Conservation (phyloP, 768 basidiomycete species). For the Psilocybe subaeruginosa region DNA sequence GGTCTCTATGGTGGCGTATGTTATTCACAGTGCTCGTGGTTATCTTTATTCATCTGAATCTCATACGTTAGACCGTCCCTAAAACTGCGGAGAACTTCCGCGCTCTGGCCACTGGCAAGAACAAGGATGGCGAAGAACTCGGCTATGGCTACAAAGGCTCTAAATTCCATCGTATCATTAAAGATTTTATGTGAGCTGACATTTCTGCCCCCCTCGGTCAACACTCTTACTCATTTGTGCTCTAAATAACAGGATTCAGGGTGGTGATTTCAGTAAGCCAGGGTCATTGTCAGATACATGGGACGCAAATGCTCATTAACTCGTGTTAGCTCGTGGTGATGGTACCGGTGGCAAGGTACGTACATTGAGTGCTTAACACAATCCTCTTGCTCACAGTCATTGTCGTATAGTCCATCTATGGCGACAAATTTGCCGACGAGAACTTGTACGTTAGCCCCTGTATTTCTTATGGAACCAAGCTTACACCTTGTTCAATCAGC, state of each 20-base stretch:
- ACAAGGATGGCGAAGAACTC: slow-evolving; percentile 75
- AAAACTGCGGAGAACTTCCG: slow-evolving; percentile 99
- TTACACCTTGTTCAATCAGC: slow-evolving; percentile 43
- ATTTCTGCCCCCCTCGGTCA: not conserved
- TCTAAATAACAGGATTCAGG: slow-evolving; percentile 75
- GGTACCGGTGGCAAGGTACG: slow-evolving; percentile 89
- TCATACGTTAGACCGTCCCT: slow-evolving; percentile 73
- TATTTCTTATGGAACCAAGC: not conserved
- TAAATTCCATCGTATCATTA: slow-evolving; percentile 96
- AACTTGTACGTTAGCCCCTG: slow-evolving; percentile 70
- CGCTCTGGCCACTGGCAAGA: slow-evolving; percentile 82
- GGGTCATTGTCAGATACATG: not conserved
- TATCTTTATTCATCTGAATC: not conserved
- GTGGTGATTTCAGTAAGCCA: slow-evolving; percentile 93
- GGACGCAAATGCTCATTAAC: not conserved
- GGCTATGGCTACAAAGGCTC: slow-evolving; percentile 95
- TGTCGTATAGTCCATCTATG: slow-evolving; percentile 77
- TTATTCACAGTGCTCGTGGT: not conserved
- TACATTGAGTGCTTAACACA: not conserved
- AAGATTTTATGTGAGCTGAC: slow-evolving; percentile 76
- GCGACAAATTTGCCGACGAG: slow-evolving; percentile 90
- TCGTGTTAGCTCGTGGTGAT: slow-evolving; percentile 70
- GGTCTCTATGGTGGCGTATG: slow-evolving; percentile 88
- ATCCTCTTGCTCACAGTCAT: not conserved
- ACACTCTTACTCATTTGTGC: not conserved